A percentile compares a stretch with the other conserved stretches of the same genome.
phyloP scores from a whole-genome alignment of 768 basidiomycete genomes.

The Mycena crocata region DNA sequence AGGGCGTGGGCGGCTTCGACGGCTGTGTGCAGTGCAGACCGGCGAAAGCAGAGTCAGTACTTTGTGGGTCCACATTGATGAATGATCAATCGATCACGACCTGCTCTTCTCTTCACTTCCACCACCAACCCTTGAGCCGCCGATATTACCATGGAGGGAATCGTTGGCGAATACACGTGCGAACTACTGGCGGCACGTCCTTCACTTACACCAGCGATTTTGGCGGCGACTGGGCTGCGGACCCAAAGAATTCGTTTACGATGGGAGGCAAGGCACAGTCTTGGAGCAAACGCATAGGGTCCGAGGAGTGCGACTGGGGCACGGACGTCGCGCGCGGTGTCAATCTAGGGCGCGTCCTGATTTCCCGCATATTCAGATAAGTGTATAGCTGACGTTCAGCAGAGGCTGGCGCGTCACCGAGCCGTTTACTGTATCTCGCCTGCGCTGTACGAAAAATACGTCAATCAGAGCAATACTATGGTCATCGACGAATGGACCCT shows the following conservation, averaged over 20 bases:
- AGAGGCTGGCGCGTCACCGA: conserved; percentile 74
- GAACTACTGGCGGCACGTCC: conserved; percentile 77
- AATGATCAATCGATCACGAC: no score
- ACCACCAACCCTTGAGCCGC: no score
- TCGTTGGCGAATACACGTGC: no score
- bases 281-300: conserved; percentile 80
- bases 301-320: conserved; percentile 81
- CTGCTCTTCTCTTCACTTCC: no score
- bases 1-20: no score
- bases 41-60: no score
- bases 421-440: conserved; percentile 84
- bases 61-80: no score
- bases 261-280: conserved; percentile 80
- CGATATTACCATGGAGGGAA: no score
- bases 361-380: conserved; percentile 23
- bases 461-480: conserved; percentile 51
- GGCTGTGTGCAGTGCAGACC: no score
- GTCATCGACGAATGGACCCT: conserved; percentile 83
- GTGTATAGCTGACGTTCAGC: conserved; percentile 27
- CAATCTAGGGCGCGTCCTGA: conserved; percentile 63
- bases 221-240: conserved; percentile 85
- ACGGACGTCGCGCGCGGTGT: conserved; percentile 66
- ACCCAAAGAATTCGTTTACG: conserved; percentile 78
- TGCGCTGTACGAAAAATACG: conserved; percentile 74
- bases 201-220: conserved; percentile 85